Conservation (phyloP, 208 protist genomes). For the Acanthamoeba castellanii region DNA sequence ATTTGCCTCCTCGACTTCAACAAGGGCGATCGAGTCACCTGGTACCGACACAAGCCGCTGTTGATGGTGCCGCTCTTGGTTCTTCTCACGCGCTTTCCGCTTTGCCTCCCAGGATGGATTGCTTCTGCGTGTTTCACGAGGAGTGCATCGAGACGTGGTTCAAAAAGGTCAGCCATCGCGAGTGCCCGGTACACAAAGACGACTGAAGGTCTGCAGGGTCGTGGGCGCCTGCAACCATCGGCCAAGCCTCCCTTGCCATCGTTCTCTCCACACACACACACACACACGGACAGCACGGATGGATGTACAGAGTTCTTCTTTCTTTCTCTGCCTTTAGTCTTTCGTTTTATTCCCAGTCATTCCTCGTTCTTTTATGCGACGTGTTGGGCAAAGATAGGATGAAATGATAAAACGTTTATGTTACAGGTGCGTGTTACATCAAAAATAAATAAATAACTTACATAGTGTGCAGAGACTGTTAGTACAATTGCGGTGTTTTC, state of each 20-base stretch:
- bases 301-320: too few relatives aligned
- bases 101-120: slow-evolving; percentile 26
- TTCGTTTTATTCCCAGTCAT: too few relatives aligned
- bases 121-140: slow-evolving; percentile 69
- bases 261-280: too few relatives aligned
- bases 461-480: too few relatives aligned
- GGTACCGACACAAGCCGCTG: background rate
- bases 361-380: too few relatives aligned
- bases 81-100: too few relatives aligned
- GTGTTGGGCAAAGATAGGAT: too few relatives aligned
- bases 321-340: too few relatives aligned
- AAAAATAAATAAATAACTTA: background rate
- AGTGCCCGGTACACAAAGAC: slow-evolving; percentile 58
- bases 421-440: background rate
- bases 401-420: too few relatives aligned
- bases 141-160: slow-evolving; percentile 59
- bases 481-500: background rate
- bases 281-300: too few relatives aligned
- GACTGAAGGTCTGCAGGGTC: background rate
- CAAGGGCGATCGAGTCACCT: slow-evolving; percentile 49
- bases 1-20: slow-evolving; percentile 31
- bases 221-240: background rate
- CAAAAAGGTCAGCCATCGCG: slow-evolving; percentile 27
- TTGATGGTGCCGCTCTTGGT: background rate
- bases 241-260: too few relatives aligned